These are phyloP conservation scores for Gossypium herbaceum DNA, from an alignment of 345 rosid genomes.

Conservation along the genomic window DNA sequence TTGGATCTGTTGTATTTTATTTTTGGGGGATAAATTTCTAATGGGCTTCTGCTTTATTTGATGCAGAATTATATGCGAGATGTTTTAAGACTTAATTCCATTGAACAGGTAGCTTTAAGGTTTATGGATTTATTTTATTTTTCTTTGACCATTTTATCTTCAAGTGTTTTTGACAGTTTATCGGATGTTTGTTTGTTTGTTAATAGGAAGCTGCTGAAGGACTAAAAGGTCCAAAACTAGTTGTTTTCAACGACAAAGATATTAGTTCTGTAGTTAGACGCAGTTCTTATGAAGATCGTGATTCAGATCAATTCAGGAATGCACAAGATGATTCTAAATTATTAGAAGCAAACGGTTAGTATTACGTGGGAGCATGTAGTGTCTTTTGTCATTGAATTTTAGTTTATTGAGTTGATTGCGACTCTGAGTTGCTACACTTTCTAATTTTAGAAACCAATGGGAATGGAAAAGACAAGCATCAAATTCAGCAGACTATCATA, in stretches of 20 bases:
- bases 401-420: constrained; percentile 2
- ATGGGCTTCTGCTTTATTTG: constrained; percentile 23
- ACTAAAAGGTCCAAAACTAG: constrained; percentile 63
- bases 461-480: constrained; percentile 28
- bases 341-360: constrained; percentile 42
- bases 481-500: constrained; percentile 26
- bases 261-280: constrained; percentile 35
- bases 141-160: constrained; percentile 3
- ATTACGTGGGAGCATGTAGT: neutral
- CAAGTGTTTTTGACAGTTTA: neutral
- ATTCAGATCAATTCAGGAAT: constrained; percentile 24
- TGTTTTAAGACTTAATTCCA: constrained; percentile 43
- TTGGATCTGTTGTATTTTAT: constrained; percentile 2
- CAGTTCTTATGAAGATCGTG: constrained; percentile 25
- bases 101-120: constrained; percentile 50
- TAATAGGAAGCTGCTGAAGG: constrained; percentile 60
- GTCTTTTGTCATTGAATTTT: neutral
- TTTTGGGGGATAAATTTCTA: neutral
- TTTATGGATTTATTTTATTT: neutral
- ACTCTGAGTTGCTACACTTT: constrained; percentile 6
- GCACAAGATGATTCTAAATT: constrained; percentile 23
- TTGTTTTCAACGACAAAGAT: constrained; percentile 53
- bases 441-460: constrained; percentile 42
- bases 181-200: constrained; percentile 16
- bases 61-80: constrained; percentile 57